Evolutionary conservation across 1,284 basidiomycete genomes (phyloP).

Genomic region (Heimioporus retisporus): DNA sequence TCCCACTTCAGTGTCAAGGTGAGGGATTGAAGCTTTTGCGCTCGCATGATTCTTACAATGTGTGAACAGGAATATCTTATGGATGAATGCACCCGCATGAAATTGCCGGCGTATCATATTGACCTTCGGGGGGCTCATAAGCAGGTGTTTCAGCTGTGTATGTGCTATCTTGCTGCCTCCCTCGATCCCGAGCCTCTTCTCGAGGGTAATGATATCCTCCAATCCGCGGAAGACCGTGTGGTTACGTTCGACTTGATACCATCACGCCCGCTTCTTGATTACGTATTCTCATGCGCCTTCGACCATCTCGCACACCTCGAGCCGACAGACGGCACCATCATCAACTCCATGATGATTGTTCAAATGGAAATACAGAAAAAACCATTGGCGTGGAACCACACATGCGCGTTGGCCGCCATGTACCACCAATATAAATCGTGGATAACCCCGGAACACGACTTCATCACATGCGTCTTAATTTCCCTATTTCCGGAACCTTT

Average conservation of each 20-base stretch:
- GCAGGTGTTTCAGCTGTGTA: constrained; percentile 10
- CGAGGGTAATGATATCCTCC: neutral
- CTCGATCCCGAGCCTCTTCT: neutral
- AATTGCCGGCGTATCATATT: constrained; percentile 6
- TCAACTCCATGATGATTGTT: constrained; percentile 2
- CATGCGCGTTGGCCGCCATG: constrained; percentile 3
- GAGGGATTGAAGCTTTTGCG: neutral
- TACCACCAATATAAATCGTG: constrained; percentile 1
- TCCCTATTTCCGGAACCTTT: constrained; percentile 4
- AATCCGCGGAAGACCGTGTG: neutral
- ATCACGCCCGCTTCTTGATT: constrained; percentile 11
- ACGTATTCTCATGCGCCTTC: constrained; percentile 12
- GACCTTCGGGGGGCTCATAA: constrained; percentile 9
- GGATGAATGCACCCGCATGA: neutral
- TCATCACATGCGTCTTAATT: constrained; percentile 14
- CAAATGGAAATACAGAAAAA: constrained; percentile 1
- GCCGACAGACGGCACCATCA: neutral
- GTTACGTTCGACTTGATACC: neutral
- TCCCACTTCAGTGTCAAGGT: constrained; percentile 32
- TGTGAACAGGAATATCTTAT: constrained; percentile 14
- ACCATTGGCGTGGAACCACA: constrained; percentile 8
- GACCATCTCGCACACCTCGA: constrained; percentile 13
- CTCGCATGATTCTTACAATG: neutral
- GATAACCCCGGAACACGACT: constrained; percentile 14
- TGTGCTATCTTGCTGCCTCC: constrained; percentile 14